phyloP scores from a whole-genome alignment of 2,329 filamentous ascomycete genomes.

The Colletotrichum sp. region DNA sequence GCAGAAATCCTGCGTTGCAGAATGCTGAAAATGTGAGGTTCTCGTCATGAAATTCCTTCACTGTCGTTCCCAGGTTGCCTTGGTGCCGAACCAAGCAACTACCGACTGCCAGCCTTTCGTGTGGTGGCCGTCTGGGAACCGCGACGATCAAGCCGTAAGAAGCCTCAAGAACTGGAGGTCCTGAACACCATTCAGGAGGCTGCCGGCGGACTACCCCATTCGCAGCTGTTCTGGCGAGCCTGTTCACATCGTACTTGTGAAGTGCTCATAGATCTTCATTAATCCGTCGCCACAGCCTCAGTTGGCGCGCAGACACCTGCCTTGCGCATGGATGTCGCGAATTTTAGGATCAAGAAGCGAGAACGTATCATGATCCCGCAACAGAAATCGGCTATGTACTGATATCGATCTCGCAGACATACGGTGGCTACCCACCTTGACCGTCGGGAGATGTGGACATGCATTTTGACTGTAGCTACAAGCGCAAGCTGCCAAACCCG shows the following conservation, averaged over 20 bases:
- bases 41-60: not conserved
- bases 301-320: not conserved
- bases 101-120: not conserved
- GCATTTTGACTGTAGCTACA: not conserved
- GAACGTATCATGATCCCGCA: not conserved
- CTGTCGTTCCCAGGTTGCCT: not conserved
- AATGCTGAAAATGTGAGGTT: not conserved
- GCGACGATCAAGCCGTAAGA: not conserved
- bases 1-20: constrained; percentile 13
- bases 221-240: not conserved
- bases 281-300: not conserved
- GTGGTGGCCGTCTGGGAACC: not conserved
- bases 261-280: not conserved
- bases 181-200: not conserved
- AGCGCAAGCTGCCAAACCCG: not conserved
- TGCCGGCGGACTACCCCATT: not conserved
- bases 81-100: not conserved
- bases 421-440: not conserved
- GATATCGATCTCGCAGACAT: not conserved
- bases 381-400: not conserved
- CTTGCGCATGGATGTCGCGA: not conserved
- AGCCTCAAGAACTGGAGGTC: not conserved
- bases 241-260: not conserved
- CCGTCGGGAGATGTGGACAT: not conserved
- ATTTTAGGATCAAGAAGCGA: not conserved